These are phyloP conservation scores for Eucalyptus fibrosa DNA, from an alignment of 345 rosid species.

Conservation along the genomic window DNA sequence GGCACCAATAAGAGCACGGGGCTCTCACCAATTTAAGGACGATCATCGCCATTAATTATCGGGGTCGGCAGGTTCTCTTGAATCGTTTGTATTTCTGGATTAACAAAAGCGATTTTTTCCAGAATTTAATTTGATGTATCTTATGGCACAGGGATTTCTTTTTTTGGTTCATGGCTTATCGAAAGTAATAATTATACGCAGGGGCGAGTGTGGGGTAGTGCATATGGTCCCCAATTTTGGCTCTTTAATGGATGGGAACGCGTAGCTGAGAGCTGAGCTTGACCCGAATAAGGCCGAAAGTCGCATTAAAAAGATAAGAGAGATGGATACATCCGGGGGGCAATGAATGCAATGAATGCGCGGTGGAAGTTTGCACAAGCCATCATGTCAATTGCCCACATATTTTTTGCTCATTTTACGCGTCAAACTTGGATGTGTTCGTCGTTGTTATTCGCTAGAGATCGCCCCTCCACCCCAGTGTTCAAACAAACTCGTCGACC, in stretches of 20 bases:
- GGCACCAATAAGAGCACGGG: background rate
- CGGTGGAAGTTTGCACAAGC: background rate
- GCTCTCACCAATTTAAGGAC: background rate
- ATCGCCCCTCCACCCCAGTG: background rate
- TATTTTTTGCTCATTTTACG: background rate
- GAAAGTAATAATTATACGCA: background rate
- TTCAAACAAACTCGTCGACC: background rate
- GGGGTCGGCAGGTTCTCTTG: background rate
- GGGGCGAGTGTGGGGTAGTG: background rate
- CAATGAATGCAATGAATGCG: background rate
- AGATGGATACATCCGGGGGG: background rate
- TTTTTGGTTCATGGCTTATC: background rate
- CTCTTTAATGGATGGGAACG: background rate
- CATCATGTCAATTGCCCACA: background rate
- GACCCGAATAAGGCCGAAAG: background rate
- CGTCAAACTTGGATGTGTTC: background rate
- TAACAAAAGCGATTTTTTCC: background rate
- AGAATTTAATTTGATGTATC: background rate
- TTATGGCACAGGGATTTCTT: background rate
- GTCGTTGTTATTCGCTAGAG: background rate
- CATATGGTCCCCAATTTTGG: background rate
- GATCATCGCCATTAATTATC: background rate
- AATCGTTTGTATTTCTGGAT: background rate
- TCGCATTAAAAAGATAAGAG: background rate
- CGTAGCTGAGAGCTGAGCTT: background rate